Evolutionary conservation across 805 yeast genomes (phyloP).

Genomic region (Metschnikowia noctiluminum): DNA sequence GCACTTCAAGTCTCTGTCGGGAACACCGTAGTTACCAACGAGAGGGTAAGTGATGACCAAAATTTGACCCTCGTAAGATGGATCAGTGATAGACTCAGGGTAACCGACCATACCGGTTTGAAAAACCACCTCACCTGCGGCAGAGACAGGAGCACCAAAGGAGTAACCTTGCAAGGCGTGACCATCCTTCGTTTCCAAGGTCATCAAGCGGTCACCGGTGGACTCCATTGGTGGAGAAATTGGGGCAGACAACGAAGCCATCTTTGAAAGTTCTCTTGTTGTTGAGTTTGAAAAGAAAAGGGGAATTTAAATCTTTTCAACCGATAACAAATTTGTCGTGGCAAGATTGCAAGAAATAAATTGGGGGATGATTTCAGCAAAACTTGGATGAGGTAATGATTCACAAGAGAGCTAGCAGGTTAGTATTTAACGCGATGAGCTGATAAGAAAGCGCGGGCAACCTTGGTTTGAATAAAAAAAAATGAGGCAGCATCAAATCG

Average conservation of each 20-base stretch:
- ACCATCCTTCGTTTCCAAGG: slow-evolving; percentile 88
- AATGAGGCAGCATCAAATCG: neutral
- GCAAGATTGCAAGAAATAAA: slow-evolving; percentile 10
- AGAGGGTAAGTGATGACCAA: slow-evolving; percentile 94
- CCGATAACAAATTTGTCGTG: neutral
- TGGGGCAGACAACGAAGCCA: slow-evolving; percentile 64
- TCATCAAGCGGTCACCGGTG: slow-evolving; percentile 76
- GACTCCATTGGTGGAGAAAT: slow-evolving; percentile 88
- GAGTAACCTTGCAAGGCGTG: slow-evolving; percentile 88
- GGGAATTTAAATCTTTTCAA: slow-evolving; percentile 1
- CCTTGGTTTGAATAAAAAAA: neutral
- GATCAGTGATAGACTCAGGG: slow-evolving; percentile 97
- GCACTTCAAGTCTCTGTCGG: slow-evolving; percentile 72
- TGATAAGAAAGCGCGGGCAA: neutral
- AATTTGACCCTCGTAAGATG: slow-evolving; percentile 97
- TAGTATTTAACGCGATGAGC: slow-evolving; percentile 2
- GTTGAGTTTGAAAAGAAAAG: slow-evolving; percentile 3
- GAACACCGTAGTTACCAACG: slow-evolving; percentile 99
- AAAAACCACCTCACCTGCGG: slow-evolving; percentile 97
- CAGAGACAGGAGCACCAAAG: slow-evolving; percentile 85
- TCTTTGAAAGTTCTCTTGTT: slow-evolving; percentile 14
- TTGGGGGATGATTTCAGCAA: slow-evolving; percentile 10
- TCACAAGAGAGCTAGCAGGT: slow-evolving; percentile 9
- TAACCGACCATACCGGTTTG: slow-evolving; percentile 99
- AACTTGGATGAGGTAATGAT: slow-evolving; percentile 9